Evolutionary conservation across 768 basidiomycete species (phyloP), one percentile per base, ranked within the genome.

Genomic region (Vararia minispora): DNA sequence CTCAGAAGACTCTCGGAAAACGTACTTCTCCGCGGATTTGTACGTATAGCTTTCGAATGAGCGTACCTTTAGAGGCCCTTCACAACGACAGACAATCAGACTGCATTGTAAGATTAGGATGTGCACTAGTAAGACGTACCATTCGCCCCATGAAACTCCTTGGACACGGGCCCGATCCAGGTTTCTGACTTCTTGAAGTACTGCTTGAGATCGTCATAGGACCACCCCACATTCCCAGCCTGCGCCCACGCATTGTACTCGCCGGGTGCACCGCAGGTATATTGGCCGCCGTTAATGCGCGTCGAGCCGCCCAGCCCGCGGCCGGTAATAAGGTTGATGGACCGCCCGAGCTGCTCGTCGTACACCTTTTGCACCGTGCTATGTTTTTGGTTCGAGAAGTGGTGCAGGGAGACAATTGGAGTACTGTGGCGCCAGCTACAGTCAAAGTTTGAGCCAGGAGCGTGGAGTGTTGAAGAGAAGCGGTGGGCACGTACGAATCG

Each of bases 231-330:
- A 18, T 53, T 35, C 2, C 60, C 61, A 22, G 38, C 40, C 11
- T 47, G 45, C 16, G 29, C 49, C 56, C 61, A 63, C 14, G 38
- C 38, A 33, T 61, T 52, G 38, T 54, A 63, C 38, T 62, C 56
- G 1, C 41, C 55, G 7, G 58, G 51, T 4, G 49, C 41, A 1
- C 56, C 57, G 14, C 59, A 44, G 0, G 52, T 50, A 37, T 58
- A 61, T 21, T 55, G 39, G 48, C 65, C 52, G 22, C 61, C 64
- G 50, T 74, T 72, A 47, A 71, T 58, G 9, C 64, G 60, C 28
- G 65, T 60, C 9, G 58, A 60, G 1, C 72, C 72, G 20, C 71
- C 72, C n/a, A 74, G 55, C n/a, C 47, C 54, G 4, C 38, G 35
- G 3, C 60, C 62, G 2, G 48, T 37, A 39, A 53, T 46, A 7